Conservation (phyloP, 108 stramenopile genomes). For the Parietichytrium sp. region DNA sequence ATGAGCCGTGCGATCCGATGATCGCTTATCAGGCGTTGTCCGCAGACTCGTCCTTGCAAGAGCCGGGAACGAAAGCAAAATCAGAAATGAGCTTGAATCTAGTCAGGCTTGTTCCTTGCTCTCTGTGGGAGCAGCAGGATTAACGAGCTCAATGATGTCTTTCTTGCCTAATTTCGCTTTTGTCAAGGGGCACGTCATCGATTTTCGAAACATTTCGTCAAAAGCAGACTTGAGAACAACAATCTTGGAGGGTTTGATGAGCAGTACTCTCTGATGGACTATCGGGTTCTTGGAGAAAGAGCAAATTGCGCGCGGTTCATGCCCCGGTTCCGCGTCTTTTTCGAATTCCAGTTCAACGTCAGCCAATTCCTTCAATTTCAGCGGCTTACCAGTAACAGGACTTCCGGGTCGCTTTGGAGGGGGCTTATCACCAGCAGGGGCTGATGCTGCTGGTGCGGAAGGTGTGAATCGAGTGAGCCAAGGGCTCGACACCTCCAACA, state of each 20-base stretch:
- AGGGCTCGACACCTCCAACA: background rate
- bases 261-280: background rate
- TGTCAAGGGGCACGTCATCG: background rate
- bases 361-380: background rate
- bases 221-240: background rate
- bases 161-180: background rate
- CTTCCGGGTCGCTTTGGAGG: too few relatives aligned
- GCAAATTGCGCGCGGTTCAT: slow-evolving; percentile 18
- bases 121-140: too few relatives aligned
- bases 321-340: background rate
- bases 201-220: background rate
- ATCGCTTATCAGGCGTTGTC: too few relatives aligned
- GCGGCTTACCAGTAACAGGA: background rate
- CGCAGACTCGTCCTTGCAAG: too few relatives aligned
- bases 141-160: background rate
- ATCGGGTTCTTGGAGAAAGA: background rate
- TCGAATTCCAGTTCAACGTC: background rate
- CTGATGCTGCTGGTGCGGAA: background rate
- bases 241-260: background rate
- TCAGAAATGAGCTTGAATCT: too few relatives aligned
- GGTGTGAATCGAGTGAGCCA: slow-evolving; percentile 27
- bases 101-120: too few relatives aligned
- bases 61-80: too few relatives aligned
- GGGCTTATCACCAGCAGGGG: background rate
- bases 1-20: too few relatives aligned